phyloP scores from a whole-genome alignment of 352 stramenopile species.

The Phytophthora nicotianae region DNA sequence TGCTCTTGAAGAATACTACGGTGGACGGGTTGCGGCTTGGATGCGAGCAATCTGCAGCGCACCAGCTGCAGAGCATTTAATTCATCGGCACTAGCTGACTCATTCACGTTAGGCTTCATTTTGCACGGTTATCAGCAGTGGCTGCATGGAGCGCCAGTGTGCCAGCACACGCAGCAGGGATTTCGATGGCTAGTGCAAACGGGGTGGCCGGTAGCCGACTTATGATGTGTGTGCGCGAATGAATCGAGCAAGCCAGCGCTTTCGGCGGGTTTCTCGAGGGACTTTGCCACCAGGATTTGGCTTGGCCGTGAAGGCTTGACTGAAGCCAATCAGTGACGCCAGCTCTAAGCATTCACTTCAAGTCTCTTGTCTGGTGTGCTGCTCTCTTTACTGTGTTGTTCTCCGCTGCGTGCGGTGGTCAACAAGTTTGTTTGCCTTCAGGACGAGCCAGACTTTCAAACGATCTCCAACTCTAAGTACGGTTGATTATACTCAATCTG shows the following conservation, averaged over 20 bases:
- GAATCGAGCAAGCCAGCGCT: conserved; percentile 11
- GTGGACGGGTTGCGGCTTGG: conserved; percentile 9
- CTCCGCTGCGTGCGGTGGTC: too few species aligned
- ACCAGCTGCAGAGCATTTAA: not conserved
- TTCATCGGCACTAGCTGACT: not conserved
- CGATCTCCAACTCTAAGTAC: not conserved
- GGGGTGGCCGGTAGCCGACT: not conserved
- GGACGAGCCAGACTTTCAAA: not conserved
- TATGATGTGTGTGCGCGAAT: conserved; percentile 17
- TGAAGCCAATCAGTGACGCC: conserved; percentile 20
- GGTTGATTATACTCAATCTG: conserved; percentile 13
- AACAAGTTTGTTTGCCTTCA: not conserved
- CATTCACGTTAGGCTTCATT: not conserved
- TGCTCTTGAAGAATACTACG: conserved; percentile 25
- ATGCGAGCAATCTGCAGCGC: too few species aligned
- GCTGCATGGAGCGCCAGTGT: too few species aligned
- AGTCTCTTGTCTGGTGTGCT: too few species aligned
- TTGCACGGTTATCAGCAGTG: too few species aligned
- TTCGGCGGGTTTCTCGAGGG: conserved; percentile 10
- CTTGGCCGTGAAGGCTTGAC: not conserved
- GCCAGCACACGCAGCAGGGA: not conserved
- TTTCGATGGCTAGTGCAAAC: not conserved
- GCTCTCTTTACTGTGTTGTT: too few species aligned
- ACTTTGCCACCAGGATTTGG: conserved; percentile 19
- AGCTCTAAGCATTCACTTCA: too few species aligned